Evolutionary conservation across 75 land plant species (phyloP).

Genomic region (Pinus albicaulis): DNA sequence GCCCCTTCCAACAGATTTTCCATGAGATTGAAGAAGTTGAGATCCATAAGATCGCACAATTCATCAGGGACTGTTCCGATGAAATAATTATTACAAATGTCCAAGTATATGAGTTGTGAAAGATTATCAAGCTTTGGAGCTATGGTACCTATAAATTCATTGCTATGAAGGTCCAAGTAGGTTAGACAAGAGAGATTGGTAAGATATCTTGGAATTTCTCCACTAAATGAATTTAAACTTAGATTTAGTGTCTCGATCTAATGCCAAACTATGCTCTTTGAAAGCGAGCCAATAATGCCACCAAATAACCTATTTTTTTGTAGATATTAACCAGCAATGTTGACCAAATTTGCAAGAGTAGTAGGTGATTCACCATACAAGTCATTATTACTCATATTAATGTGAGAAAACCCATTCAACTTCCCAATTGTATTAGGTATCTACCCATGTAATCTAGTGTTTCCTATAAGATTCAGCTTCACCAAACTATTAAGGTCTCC

Average conservation of each 20-base stretch:
- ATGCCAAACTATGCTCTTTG: slow-evolving; percentile 21
- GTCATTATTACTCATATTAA: slow-evolving; percentile 24
- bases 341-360: slow-evolving; percentile 9
- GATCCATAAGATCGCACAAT: slow-evolving; percentile 14
- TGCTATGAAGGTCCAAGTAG: slow-evolving; percentile 24
- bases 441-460: slow-evolving; percentile 16
- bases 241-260: slow-evolving; percentile 22
- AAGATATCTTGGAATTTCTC: slow-evolving; percentile 17
- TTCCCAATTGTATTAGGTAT: slow-evolving; percentile 27
- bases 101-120: slow-evolving; percentile 13
- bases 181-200: slow-evolving; percentile 15
- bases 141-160: slow-evolving; percentile 17
- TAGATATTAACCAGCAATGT: slow-evolving; percentile 17
- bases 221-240: slow-evolving; percentile 24
- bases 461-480: slow-evolving; percentile 25
- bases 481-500: slow-evolving; percentile 24
- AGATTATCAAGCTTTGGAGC: slow-evolving; percentile 16
- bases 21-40: slow-evolving; percentile 13
- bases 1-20: slow-evolving; percentile 17
- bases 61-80: slow-evolving; percentile 13
- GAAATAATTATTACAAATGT: slow-evolving; percentile 15
- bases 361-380: slow-evolving; percentile 20
- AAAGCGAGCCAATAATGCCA: slow-evolving; percentile 16
- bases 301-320: slow-evolving; percentile 18
- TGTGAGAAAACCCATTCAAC: slow-evolving; percentile 8